Evolutionary conservation across 805 yeast genomes (phyloP), one percentile per base, ranked within the genome.

Genomic region (Debaryomyces tyrocola): DNA sequence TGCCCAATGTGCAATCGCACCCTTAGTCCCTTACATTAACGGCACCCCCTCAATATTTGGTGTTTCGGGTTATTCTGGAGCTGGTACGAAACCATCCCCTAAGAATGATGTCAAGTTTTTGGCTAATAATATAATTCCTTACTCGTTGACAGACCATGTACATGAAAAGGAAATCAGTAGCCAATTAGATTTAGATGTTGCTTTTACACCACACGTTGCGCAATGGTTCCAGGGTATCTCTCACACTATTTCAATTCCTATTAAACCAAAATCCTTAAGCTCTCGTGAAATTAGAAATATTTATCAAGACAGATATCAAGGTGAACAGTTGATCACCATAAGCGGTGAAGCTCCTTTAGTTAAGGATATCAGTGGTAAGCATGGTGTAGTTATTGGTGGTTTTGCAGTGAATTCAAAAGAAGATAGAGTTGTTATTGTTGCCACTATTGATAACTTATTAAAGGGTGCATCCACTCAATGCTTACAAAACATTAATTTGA

Each of bases 381-480:
- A 94, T 62, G 97, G 97, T 44, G 94, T 90, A 37, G 90, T 87
- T 21, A 80, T 94, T 53, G 99, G 99, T 50, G 99, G 96, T 0
- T 95, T 94, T 64, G 96, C 95, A 18, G 96, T 95, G 40, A 91
- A 87, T 64, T 82, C 91, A 20, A 83, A 83, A 46, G 88, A 87
- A 62, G 85, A 90, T 71, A 83, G 99, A 66, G 95, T 90, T 18
- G 98, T 94, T 20, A 76, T 94, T 44, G 94, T 92, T 45, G 96
- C 97, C 18, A 90, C 97, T 4, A 92, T 94, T 58, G 99, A 94
- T 64, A 94, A 94, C 67, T 76, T 94, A 62, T 79, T 94, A 63
- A 94, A 94, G 75, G 99, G 99, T 55, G 99, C 99, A 37, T 96
- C 97, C 39, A 94, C 99, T 14, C 99, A 94, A 73, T 92, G 98